Evolutionary conservation across 176 grass and related monocot species (phyloP).

Genomic region (Neostapfia colusana): DNA sequence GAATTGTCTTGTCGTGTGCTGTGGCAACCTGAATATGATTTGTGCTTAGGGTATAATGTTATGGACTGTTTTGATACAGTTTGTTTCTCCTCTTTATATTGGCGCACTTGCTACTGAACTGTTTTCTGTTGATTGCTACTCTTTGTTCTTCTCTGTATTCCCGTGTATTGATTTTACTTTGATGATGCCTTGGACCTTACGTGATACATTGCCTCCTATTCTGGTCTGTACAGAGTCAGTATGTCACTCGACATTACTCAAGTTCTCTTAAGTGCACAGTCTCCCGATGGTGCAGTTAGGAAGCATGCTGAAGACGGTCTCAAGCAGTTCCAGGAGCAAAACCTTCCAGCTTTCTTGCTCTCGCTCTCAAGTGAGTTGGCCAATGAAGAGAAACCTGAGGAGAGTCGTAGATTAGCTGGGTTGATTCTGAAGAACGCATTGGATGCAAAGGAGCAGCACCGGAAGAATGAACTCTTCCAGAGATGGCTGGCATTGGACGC

Average conservation of each 20-base stretch:
- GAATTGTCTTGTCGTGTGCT: too few relatives aligned
- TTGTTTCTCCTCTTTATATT: background rate
- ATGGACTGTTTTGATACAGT: background rate
- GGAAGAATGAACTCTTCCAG: constrained; percentile 78
- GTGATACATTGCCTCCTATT: background rate
- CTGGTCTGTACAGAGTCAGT: constrained; percentile 42
- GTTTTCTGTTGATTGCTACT: background rate
- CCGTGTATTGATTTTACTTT: background rate
- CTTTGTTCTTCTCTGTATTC: background rate
- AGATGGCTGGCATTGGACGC: constrained; percentile 74
- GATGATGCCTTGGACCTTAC: background rate
- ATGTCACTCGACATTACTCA: constrained; percentile 85
- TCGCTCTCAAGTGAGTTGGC: constrained; percentile 68
- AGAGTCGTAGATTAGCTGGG: constrained; percentile 74
- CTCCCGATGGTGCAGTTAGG: constrained; percentile 52
- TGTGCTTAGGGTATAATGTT: too few relatives aligned
- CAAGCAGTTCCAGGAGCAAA: constrained; percentile 90
- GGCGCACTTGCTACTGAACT: background rate
- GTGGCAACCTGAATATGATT: too few relatives aligned
- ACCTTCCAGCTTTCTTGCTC: constrained; percentile 64
- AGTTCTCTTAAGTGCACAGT: constrained; percentile 76
- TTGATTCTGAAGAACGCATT: constrained; percentile 82
- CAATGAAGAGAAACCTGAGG: constrained; percentile 68
- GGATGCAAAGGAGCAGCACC: constrained; percentile 77
- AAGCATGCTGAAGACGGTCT: constrained; percentile 82